Evolutionary conservation across 352 stramenopile species (phyloP), one percentile per base, ranked within the genome.

Genomic region (Globisporangium cystogenes): DNA sequence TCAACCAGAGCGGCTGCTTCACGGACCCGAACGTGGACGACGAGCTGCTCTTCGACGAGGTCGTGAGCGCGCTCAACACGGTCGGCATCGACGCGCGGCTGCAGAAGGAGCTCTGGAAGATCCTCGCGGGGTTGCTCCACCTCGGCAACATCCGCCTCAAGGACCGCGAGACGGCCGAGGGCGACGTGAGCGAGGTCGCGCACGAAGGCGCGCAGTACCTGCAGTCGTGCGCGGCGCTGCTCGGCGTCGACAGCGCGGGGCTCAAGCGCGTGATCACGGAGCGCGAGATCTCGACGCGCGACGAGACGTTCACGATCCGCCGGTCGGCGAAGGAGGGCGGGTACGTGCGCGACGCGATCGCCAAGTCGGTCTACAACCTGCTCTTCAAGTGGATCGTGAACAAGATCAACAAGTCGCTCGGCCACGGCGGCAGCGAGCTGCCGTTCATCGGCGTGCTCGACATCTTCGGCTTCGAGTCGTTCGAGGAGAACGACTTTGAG

Each of bases 401-500:
- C 52, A 84, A 84, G 60, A 92, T 89, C 59, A 92, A 96, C 81
- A 68, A 64, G 58, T 85, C 74, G 64, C 86, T 77, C 55, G 88
- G 81, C 44, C 87, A 86, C 76, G 90, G 70, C 47, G 86, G 72
- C 41, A 82, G 53, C 55, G 76, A 62, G 50, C 53, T 82, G 29
- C 69, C 74, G 27, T 97, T 96, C 54, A 98, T 98, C 61, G 95
- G 93, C 29, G 82, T 98, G 27, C 68, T 98, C 20, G 96, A 99
- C 83, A 99, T 98, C 64, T 99, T 98, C 69, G 95, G 95, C 18
- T 99, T 99, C 61, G 95, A 99, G 67, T 96, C 87, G 7, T 98
- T 99, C 60, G 82, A 95, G 51, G 72, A 87, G 37, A 98, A 98
- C 63, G 85, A 91, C 56, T 91, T 96, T 49, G 86, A 96, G 65